phyloP scores from a whole-genome alignment of 1,284 basidiomycete species.

The Phaffia rhodozyma region DNA sequence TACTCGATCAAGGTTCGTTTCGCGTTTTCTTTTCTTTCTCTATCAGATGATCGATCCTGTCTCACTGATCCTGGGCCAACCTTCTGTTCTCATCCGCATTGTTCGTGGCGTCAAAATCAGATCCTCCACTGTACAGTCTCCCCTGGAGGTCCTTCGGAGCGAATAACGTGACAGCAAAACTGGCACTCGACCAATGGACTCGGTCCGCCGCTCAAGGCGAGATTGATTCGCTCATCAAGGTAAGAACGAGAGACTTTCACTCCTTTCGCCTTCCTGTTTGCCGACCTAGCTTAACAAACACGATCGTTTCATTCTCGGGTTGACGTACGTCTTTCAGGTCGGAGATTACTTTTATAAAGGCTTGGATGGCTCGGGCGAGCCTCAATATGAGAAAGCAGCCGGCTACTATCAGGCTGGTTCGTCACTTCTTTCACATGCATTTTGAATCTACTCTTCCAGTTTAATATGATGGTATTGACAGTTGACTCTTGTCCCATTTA shows the following conservation, averaged over 20 bases:
- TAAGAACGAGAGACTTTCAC: slow-evolving; percentile 16
- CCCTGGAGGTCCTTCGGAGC: slow-evolving; percentile 18
- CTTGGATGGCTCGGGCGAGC: slow-evolving; percentile 55
- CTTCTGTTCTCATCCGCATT: background rate
- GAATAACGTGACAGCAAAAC: slow-evolving; percentile 53
- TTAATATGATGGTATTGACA: background rate
- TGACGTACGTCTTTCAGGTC: slow-evolving; percentile 32
- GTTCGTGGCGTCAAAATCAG: background rate
- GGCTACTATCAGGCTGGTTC: slow-evolving; percentile 73
- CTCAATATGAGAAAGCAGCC: slow-evolving; percentile 72
- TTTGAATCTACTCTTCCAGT: background rate
- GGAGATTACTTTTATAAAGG: slow-evolving; percentile 92
- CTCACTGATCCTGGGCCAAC: background rate
- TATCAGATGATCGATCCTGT: background rate
- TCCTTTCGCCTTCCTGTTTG: slow-evolving; percentile 18
- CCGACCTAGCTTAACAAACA: background rate
- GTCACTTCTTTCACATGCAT: background rate
- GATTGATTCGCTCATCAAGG: slow-evolving; percentile 89
- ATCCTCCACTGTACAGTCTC: slow-evolving; percentile 10
- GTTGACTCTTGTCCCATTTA: background rate
- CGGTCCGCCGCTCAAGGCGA: slow-evolving; percentile 87
- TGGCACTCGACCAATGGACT: slow-evolving; percentile 85
- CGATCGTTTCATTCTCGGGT: background rate
- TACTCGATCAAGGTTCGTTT: slow-evolving; percentile 69
- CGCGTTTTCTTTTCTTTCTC: slow-evolving; percentile 6